Conservation (phyloP, 2,329 filamentous ascomycete genomes). For the Rutstroemia sp. region DNA sequence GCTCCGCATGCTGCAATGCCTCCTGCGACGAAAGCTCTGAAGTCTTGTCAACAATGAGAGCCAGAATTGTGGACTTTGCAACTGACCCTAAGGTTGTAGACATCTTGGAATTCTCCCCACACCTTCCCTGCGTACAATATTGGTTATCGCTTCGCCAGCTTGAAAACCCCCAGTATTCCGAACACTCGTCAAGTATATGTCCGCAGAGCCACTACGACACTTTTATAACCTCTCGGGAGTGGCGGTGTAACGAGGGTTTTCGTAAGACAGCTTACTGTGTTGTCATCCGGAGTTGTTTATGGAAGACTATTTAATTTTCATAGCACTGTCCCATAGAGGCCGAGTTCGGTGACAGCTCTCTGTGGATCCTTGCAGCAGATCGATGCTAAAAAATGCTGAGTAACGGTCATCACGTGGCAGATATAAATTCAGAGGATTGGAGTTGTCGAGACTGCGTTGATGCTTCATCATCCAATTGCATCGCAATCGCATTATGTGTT, state of each 20-base stretch:
- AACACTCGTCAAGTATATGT: background rate
- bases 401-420: background rate
- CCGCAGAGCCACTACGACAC: background rate
- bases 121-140: constrained; percentile 13
- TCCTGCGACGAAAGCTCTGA: constrained; percentile 81
- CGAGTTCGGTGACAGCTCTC: constrained; percentile 1
- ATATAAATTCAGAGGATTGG: background rate
- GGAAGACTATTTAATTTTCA: constrained; percentile 1
- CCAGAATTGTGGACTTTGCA: background rate
- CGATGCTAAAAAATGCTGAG: background rate
- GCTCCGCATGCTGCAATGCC: constrained; percentile 96
- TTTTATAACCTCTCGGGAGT: background rate
- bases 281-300: background rate
- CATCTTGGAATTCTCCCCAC: constrained; percentile 33
- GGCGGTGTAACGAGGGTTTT: background rate
- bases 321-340: background rate
- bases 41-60: constrained; percentile 15
- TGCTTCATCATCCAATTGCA: background rate
- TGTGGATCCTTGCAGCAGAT: constrained; percentile 1
- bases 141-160: constrained; percentile 15
- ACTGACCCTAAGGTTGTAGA: constrained; percentile 45
- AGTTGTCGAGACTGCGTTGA: background rate
- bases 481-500: background rate
- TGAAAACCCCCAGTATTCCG: background rate
- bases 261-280: background rate